phyloP scores from a whole-genome alignment of 2,329 filamentous ascomycete species.

The Parastagonospora avenae region DNA sequence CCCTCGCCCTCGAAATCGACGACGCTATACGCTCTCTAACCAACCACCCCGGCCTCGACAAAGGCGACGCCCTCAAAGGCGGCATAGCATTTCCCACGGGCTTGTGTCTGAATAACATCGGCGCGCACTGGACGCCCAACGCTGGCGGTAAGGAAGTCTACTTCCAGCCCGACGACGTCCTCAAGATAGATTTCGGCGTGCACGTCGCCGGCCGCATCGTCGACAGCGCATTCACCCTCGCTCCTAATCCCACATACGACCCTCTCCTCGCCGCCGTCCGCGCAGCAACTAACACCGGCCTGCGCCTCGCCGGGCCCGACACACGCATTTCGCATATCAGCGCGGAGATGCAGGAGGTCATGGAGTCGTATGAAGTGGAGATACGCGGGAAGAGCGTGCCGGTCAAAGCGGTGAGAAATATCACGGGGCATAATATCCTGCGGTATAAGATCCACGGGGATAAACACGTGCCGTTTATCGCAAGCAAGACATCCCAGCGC shows the following conservation, averaged over 20 bases:
- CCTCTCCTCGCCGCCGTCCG: constrained; percentile 68
- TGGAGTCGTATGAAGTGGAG: constrained; percentile 90
- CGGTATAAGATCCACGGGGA: constrained; percentile 89
- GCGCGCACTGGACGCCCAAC: constrained; percentile 85
- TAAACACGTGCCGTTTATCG: constrained; percentile 92
- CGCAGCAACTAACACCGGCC: constrained; percentile 73
- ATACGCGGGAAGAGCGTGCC: constrained; percentile 76
- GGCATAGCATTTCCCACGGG: constrained; percentile 88
- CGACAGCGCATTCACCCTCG: constrained; percentile 72
- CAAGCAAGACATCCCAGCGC: constrained; percentile 81
- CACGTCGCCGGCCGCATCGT: constrained; percentile 74
- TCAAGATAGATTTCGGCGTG: constrained; percentile 74
- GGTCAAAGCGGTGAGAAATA: constrained; percentile 81
- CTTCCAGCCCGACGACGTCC: constrained; percentile 73
- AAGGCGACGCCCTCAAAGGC: constrained; percentile 76
- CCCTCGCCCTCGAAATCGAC: constrained; percentile 84
- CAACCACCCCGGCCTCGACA: constrained; percentile 73
- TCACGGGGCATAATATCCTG: constrained; percentile 90
- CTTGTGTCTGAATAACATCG: constrained; percentile 79
- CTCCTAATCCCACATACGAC: constrained; percentile 70
- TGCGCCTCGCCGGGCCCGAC: constrained; percentile 83
- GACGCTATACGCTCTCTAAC: constrained; percentile 75
- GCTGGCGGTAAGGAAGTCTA: constrained; percentile 80
- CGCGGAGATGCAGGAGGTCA: constrained; percentile 82
- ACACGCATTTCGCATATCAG: constrained; percentile 85